Conservation (phyloP, 108 stramenopile genomes). For the Nitzschia inconspicua region DNA sequence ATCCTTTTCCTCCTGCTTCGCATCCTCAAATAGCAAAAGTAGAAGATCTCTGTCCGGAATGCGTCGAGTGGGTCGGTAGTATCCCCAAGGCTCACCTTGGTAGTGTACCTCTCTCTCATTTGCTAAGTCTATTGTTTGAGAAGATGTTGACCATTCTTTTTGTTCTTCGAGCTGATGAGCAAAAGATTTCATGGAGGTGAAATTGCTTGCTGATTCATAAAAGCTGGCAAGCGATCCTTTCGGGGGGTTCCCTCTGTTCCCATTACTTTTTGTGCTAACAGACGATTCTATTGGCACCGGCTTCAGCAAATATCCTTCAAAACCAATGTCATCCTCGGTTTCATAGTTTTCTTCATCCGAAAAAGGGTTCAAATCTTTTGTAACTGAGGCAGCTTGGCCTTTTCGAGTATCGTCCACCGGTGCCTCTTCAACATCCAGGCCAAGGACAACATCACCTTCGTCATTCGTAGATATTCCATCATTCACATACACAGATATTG, state of each 20-base stretch:
- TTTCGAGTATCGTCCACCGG: no score
- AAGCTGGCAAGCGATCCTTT: conserved; percentile 21
- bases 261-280: neutral
- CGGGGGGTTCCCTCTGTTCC: neutral
- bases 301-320: neutral
- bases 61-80: neutral
- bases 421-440: no score
- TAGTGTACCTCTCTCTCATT: neutral
- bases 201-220: neutral
- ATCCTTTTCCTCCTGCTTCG: neutral
- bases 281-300: neutral
- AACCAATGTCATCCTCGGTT: neutral
- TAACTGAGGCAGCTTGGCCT: no score
- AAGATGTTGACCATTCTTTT: neutral
- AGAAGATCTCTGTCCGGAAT: conserved; percentile 26
- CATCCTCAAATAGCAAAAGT: conserved; percentile 11
- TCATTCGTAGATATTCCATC: no score
- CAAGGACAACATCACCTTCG: no score
- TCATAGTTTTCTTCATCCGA: neutral
- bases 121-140: neutral
- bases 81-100: conserved; percentile 17
- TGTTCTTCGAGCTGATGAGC: neutral
- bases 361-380: no score
- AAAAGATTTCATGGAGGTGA: neutral
- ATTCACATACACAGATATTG: no score